These are phyloP conservation scores for Kluyveromyces siamensis DNA, from an alignment of 805 yeast species.

Conservation along the genomic window DNA sequence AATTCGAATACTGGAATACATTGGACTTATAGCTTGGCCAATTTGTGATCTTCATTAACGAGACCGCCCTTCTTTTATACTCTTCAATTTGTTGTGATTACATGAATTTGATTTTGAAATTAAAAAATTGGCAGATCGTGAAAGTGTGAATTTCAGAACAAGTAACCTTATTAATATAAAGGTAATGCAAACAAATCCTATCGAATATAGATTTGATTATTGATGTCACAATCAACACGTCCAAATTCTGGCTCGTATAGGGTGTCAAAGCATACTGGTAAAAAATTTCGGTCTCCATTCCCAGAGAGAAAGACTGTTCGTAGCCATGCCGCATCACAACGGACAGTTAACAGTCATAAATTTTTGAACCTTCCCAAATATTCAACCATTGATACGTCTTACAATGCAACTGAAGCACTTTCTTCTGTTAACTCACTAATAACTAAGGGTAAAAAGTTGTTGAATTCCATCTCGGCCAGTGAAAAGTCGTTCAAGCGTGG, in stretches of 20 bases:
- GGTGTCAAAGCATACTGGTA: not conserved
- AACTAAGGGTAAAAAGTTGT: slow-evolving; percentile 15
- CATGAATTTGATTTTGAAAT: too few relatives aligned
- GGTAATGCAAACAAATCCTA: not conserved
- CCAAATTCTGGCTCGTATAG: not conserved
- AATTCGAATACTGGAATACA: slow-evolving; percentile 8
- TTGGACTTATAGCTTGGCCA: not conserved
- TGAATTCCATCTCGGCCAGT: slow-evolving; percentile 10
- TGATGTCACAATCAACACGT: not conserved
- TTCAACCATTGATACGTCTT: not conserved
- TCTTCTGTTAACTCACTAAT: slow-evolving; percentile 18
- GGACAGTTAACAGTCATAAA: not conserved
- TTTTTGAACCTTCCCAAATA: not conserved
- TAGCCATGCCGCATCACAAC: not conserved
- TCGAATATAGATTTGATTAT: not conserved
- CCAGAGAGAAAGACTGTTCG: not conserved
- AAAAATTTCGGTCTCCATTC: not conserved
- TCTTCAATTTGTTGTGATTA: too few relatives aligned
- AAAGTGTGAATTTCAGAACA: too few relatives aligned
- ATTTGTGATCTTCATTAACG: not conserved
- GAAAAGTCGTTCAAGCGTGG: slow-evolving; percentile 8
- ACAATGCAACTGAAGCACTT: slow-evolving; percentile 6
- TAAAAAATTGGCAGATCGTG: not conserved
- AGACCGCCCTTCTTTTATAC: not conserved
- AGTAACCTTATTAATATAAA: not conserved